Conservation (phyloP, 345 rosid species). For the Linum tenue region DNA sequence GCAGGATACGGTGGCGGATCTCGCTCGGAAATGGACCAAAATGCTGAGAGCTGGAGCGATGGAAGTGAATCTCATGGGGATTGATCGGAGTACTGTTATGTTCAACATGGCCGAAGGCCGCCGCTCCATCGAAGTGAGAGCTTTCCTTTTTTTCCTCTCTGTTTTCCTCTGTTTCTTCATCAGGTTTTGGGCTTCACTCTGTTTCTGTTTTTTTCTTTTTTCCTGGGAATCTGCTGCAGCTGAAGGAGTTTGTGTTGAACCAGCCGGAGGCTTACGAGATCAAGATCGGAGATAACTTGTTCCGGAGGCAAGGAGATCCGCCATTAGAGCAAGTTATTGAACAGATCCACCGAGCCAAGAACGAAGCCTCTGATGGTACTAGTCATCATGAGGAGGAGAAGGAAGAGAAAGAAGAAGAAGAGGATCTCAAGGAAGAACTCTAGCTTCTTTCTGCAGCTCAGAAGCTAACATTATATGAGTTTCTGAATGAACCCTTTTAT, state of each 20-base stretch:
- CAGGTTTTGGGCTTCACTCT: neutral
- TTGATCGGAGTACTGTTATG: conserved; percentile 74
- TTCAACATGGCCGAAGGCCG: conserved; percentile 60
- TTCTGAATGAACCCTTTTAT: too few species aligned
- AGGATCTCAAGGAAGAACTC: conserved; percentile 44
- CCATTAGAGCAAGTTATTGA: conserved; percentile 55
- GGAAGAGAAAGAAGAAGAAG: conserved; percentile 11
- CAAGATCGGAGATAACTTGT: conserved; percentile 67
- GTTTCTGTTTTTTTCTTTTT: neutral
- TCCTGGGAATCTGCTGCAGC: conserved; percentile 22
- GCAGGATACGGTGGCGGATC: conserved; percentile 57
- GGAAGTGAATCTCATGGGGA: conserved; percentile 56
- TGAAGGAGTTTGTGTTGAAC: conserved; percentile 67
- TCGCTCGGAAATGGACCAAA: conserved; percentile 68
- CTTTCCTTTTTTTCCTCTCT: neutral
- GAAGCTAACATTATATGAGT: too few species aligned
- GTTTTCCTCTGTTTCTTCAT: neutral
- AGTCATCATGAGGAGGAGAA: too few species aligned
- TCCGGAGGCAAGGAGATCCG: conserved; percentile 75
- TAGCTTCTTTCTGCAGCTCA: conserved; percentile 12
- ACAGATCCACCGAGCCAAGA: conserved; percentile 28
- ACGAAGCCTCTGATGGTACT: conserved; percentile 8
- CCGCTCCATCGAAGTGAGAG: conserved; percentile 44
- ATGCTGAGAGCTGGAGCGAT: conserved; percentile 67
- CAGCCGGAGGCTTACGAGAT: conserved; percentile 84